Conservation (phyloP, 192 early-diverging fungal species). For the Backusella mclennaniae region DNA sequence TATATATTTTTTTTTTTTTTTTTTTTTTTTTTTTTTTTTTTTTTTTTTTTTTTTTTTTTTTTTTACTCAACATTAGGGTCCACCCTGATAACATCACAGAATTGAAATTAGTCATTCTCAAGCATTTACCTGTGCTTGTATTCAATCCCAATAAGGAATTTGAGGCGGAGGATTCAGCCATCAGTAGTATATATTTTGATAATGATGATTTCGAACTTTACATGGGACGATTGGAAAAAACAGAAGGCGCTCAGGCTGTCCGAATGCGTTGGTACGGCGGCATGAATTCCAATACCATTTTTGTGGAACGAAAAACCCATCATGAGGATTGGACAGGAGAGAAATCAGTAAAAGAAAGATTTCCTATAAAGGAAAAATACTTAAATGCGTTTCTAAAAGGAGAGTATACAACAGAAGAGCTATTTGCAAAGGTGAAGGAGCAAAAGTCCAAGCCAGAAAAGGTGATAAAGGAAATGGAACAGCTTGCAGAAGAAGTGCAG, state of each 20-base stretch:
- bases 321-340: slow-evolving; percentile 96
- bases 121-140: slow-evolving; percentile 90
- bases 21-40: too few relatives aligned
- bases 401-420: slow-evolving; percentile 71
- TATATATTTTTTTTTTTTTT: too few relatives aligned
- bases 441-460: slow-evolving; percentile 76
- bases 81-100: slow-evolving; percentile 96
- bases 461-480: slow-evolving; percentile 72
- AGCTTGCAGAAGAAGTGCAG: slow-evolving; percentile 75
- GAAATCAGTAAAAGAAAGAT: slow-evolving; percentile 89
- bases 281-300: slow-evolving; percentile 82
- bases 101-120: slow-evolving; percentile 89
- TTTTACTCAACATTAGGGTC: slow-evolving; percentile 48
- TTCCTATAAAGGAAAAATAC: slow-evolving; percentile 94
- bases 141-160: slow-evolving; percentile 80
- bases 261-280: slow-evolving; percentile 97
- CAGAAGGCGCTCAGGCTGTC: slow-evolving; percentile 90
- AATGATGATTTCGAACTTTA: slow-evolving; percentile 95
- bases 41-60: background rate
- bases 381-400: slow-evolving; percentile 88
- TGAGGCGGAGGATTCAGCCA: slow-evolving; percentile 79
- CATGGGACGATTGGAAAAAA: slow-evolving; percentile 85
- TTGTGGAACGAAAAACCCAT: slow-evolving; percentile 97
- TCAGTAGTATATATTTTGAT: slow-evolving; percentile 95
- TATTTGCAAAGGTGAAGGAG: slow-evolving; percentile 78